Conservation (phyloP, 106 monocot genomes). For the Alisma plantagoaquatica region DNA sequence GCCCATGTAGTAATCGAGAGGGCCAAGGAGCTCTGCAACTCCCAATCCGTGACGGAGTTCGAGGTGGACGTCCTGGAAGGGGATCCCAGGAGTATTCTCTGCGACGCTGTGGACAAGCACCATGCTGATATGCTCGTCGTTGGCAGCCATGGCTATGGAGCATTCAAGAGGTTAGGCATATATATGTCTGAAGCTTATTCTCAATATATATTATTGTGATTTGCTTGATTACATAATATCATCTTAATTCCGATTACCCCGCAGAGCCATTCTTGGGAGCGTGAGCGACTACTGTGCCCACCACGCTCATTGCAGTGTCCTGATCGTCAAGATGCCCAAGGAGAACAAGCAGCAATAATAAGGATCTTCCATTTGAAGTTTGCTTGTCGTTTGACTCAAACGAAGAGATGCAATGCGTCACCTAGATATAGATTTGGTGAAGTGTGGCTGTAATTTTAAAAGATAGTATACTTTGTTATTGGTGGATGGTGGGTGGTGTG, state of each 20-base stretch:
- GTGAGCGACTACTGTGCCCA: constrained; percentile 15
- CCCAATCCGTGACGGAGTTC: constrained; percentile 5
- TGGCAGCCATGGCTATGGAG: constrained; percentile 12
- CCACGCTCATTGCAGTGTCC: constrained; percentile 10
- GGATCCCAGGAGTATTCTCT: constrained; percentile 12
- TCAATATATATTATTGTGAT: not conserved
- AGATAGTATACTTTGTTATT: too few relatives aligned
- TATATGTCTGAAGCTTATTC: not conserved
- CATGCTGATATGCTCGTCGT: constrained; percentile 8
- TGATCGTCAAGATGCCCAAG: constrained; percentile 16
- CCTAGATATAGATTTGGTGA: too few relatives aligned
- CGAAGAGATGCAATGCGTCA: not conserved
- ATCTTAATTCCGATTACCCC: too few relatives aligned
- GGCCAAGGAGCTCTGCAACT: constrained; percentile 6
- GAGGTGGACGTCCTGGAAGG: constrained; percentile 7
- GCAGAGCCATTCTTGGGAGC: constrained; percentile 11
- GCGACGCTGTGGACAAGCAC: constrained; percentile 16
- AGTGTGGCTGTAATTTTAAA: too few relatives aligned
- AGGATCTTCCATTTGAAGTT: not conserved
- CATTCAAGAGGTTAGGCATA: not conserved
- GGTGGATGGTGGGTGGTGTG: too few relatives aligned
- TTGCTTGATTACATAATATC: too few relatives aligned
- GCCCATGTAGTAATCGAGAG: constrained; percentile 6
- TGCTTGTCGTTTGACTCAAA: not conserved
- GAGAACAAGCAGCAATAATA: not conserved